Evolutionary conservation across 2,329 filamentous ascomycete genomes (phyloP), one percentile per base, ranked within the genome.

Genomic region (Scedosporium minutisporum): DNA sequence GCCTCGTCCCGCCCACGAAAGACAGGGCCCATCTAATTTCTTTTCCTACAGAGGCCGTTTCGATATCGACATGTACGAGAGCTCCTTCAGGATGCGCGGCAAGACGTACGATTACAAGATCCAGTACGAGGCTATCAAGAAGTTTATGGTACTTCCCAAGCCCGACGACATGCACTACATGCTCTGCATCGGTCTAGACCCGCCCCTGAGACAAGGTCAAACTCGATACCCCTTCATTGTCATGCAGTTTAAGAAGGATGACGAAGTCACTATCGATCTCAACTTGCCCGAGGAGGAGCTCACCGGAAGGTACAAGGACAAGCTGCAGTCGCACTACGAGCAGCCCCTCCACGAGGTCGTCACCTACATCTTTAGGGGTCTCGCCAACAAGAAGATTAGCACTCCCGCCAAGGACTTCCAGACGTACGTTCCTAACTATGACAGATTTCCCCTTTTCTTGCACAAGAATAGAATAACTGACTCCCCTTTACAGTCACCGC

Each of bases 81-180:
- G 87, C 16, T 97, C 95, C 2, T 97, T 99, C 83, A 89, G 95
- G 66, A 84, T 99, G 65, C 93, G 95, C 67, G 95, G 95, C 71
- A 99, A 99, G 79, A 99, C 95, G 25, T 99, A 99, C 80, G 96
- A 99, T 79, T 99, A 99, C 86, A 99, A 99, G 84, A 97, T 99
- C 67, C 92, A 97, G 74, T 99, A 97, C 77, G 91, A 97, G 63
- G 87, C 88, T 59, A 92, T 97, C 78, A 99, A 99, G 82, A 97
- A 97, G 75, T 97, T 97, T 74, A 97, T 99, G 87, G 85, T 97
- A 33, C 86, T 99, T 5, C 95, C 95, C 58, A 99, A 99, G 78
- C 95, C 95, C n/a, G 95, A 99, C 74, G 95, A 99, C 68, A 86
- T 95, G 69, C 95, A 99, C 73, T 93, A 90, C 67, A 89, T 99